phyloP scores from a whole-genome alignment of 179 eudicot species.

The Vitellaria paradoxa region DNA sequence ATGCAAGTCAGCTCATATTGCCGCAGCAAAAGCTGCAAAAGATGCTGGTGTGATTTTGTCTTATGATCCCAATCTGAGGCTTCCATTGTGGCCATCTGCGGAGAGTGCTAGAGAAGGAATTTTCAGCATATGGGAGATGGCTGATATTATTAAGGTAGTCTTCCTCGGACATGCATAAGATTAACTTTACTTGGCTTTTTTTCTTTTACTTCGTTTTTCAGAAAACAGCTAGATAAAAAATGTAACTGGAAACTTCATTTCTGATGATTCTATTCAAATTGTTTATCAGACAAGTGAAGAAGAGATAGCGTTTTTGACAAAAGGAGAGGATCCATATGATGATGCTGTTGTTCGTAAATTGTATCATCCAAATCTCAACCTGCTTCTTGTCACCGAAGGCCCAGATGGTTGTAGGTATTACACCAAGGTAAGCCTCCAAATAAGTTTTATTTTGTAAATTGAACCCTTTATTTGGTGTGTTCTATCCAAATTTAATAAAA shows the following conservation, averaged over 20 bases:
- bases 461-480: not conserved
- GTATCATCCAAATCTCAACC: conserved; percentile 86
- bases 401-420: conserved; percentile 95
- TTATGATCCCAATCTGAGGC: conserved; percentile 96
- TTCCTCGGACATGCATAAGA: not conserved
- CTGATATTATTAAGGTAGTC: conserved; percentile 89
- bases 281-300: conserved; percentile 78
- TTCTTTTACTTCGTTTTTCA: not conserved
- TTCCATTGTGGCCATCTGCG: conserved; percentile 92
- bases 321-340: conserved; percentile 94
- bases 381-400: conserved; percentile 97
- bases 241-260: conserved; percentile 6
- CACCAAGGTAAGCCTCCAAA: conserved; percentile 59
- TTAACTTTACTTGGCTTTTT: not conserved
- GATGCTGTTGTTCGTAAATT: conserved; percentile 89
- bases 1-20: conserved; percentile 89
- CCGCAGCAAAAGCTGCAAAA: conserved; percentile 87
- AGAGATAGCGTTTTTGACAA: conserved; percentile 81
- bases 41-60: conserved; percentile 93
- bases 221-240: not conserved
- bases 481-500: not conserved
- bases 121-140: conserved; percentile 89
- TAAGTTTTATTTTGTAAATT: not conserved
- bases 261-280: conserved; percentile 15
- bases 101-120: conserved; percentile 91